phyloP scores from a whole-genome alignment of 2,329 filamentous ascomycete genomes.

The Chrysoporthe cubensis region DNA sequence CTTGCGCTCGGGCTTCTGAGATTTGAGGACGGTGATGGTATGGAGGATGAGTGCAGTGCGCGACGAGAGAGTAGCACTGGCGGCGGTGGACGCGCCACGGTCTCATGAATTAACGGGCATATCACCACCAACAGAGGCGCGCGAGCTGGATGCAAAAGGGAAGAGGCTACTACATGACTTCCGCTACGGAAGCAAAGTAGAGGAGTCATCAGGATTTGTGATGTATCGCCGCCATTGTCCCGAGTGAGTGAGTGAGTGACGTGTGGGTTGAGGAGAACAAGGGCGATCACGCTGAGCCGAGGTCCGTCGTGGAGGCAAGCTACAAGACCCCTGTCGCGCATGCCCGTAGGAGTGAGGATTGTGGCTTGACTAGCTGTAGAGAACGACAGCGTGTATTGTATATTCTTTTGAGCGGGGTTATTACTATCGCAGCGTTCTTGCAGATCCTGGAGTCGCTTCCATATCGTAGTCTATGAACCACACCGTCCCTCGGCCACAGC shows the following conservation, averaged over 20 bases:
- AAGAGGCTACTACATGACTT: neutral
- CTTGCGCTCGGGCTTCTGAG: neutral
- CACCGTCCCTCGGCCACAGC: neutral
- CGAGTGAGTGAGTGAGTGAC: neutral
- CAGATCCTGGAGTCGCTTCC: neutral
- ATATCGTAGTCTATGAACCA: neutral
- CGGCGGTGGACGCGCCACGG: neutral
- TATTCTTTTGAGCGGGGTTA: too few relatives aligned
- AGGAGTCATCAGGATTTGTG: conserved; percentile 1
- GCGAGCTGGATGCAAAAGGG: neutral
- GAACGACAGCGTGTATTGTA: too few relatives aligned
- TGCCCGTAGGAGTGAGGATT: neutral
- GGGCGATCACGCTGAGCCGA: conserved; percentile 20
- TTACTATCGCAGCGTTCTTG: neutral
- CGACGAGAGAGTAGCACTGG: neutral
- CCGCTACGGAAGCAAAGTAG: neutral
- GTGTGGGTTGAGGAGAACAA: conserved; percentile 2
- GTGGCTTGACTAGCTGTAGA: too few relatives aligned
- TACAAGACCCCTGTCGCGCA: neutral
- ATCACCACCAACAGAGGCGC: neutral
- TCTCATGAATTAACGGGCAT: neutral
- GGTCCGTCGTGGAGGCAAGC: conserved; percentile 13
- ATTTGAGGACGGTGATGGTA: neutral
- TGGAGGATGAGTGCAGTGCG: neutral
- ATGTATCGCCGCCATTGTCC: neutral